Evolutionary conservation across 345 rosid species (phyloP), one percentile per base, ranked within the genome.

Genomic region (Rhizophora apiculata): DNA sequence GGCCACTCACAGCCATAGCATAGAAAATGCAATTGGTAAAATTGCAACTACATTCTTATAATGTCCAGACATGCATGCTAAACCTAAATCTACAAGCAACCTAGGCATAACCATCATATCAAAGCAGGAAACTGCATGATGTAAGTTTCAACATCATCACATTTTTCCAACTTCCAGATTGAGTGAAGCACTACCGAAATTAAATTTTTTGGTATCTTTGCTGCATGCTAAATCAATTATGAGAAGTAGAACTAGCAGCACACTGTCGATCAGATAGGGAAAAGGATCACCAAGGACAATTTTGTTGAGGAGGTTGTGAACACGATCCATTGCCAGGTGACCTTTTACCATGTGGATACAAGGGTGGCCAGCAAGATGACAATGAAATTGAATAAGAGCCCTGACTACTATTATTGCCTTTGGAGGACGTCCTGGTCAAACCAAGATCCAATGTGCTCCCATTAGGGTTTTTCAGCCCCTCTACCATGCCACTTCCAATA

Each of bases 211-310:
- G 71, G 52, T 72, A 72, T 58, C 76, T 66, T 70, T 55, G 21
- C 68, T 30, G 22, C 31, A 55, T 70, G 69, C 71, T 48, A 64
- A 18, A 16, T 67, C 8, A 36, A 29, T 60, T 16, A 62, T 55
- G 6, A 19, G 29, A 46, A 32, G 52, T 62, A 29, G 58, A 60
- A 54, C 37, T n/a, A 56, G 34, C 82, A 72, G 71, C 69, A 72
- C 63, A 69, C 24, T 77, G 85, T 16, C 77, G 73, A 70, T 84
- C 85, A 8, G 83, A 77, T 56, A 79, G 27, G 30, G 85, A 84
- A 60, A 81, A 79, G 52, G 82, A 81, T 19, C 79, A 80, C 63
- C 83, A 70, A 46, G 74, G 69, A 48, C 75, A 55, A 53, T 24
- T 79, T 51, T 36, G 27, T 31, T 20, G 73, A 49, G 67, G 66